Conservation (phyloP, 352 stramenopile species). For the Pythium oligandrum region DNA sequence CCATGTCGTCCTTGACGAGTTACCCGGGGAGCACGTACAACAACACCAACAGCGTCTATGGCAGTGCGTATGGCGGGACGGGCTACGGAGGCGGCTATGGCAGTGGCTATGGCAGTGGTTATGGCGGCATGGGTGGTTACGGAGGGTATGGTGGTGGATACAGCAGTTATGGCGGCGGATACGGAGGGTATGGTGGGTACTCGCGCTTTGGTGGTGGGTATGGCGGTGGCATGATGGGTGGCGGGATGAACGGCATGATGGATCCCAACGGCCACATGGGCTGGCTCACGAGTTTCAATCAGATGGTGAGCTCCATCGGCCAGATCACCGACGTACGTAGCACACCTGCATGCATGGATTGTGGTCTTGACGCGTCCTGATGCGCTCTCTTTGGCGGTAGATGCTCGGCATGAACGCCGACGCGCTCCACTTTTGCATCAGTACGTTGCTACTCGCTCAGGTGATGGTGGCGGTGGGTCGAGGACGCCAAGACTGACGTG, state of each 20-base stretch:
- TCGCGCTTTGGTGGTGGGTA: slow-evolving; percentile 10
- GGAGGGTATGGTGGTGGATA: slow-evolving; percentile 18
- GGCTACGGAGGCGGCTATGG: slow-evolving; percentile 10
- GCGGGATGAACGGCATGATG: slow-evolving; percentile 23
- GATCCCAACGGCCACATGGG: slow-evolving; percentile 26
- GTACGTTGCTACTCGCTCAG: not conserved
- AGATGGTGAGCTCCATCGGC: slow-evolving; percentile 28
- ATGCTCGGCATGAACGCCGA: slow-evolving; percentile 39
- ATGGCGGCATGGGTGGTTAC: slow-evolving; percentile 4
- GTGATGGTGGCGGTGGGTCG: not conserved
- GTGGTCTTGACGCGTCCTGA: not conserved
- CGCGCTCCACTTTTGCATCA: slow-evolving; percentile 33
- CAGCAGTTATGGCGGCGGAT: slow-evolving; percentile 11
- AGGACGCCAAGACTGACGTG: no score
- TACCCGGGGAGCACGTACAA: slow-evolving; percentile 5
- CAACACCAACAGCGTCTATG: slow-evolving; percentile 14
- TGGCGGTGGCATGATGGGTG: slow-evolving; percentile 20
- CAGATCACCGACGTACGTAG: slow-evolving; percentile 32
- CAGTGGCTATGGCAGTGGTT: slow-evolving; percentile 15
- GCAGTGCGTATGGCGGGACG: slow-evolving; percentile 8
- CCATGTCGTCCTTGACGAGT: slow-evolving; percentile 1
- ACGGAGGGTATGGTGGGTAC: slow-evolving; percentile 17
- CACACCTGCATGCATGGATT: not conserved
- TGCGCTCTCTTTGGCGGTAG: slow-evolving; percentile 6
- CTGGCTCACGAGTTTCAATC: slow-evolving; percentile 33